phyloP scores from a whole-genome alignment of 148 eudicot genomes.

The Diospyros kaki region DNA sequence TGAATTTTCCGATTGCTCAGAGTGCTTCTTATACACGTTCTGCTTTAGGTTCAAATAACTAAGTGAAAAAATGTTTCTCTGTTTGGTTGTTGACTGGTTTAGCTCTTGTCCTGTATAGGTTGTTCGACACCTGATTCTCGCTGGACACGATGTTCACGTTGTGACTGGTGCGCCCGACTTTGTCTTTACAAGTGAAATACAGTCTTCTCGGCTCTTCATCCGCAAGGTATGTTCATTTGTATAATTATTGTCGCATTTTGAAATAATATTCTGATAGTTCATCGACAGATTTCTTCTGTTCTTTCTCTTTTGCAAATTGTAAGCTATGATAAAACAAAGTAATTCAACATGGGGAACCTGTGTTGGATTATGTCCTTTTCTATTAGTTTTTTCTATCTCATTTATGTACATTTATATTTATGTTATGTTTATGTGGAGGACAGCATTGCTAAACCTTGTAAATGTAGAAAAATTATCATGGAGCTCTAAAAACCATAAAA shows the following conservation, averaged over 20 bases:
- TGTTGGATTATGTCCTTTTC: not conserved
- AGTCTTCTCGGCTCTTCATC: constrained; percentile 82
- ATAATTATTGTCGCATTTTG: not conserved
- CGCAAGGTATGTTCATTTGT: constrained; percentile 60
- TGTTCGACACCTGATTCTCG: constrained; percentile 79
- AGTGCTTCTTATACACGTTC: no score
- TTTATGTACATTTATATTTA: not conserved
- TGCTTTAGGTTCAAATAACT: no score
- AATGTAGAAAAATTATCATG: not conserved
- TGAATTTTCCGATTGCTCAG: no score
- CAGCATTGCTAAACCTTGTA: not conserved
- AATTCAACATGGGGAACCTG: not conserved
- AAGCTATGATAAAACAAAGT: not conserved
- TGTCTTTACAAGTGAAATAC: constrained; percentile 90
- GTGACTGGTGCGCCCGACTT: constrained; percentile 98
- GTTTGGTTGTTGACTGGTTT: constrained; percentile 3
- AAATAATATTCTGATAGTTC: not conserved
- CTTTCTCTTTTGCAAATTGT: not conserved
- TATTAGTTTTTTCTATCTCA: not conserved
- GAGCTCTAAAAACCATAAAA: not conserved
- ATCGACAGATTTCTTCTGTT: not conserved
- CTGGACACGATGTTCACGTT: constrained; percentile 92
- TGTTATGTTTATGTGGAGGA: no score
- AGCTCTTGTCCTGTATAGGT: constrained; percentile 45
- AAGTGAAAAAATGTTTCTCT: no score